Evolutionary conservation across 2,329 filamentous ascomycete species (phyloP).

Genomic region (Ambrosiella cleistominuta): DNA sequence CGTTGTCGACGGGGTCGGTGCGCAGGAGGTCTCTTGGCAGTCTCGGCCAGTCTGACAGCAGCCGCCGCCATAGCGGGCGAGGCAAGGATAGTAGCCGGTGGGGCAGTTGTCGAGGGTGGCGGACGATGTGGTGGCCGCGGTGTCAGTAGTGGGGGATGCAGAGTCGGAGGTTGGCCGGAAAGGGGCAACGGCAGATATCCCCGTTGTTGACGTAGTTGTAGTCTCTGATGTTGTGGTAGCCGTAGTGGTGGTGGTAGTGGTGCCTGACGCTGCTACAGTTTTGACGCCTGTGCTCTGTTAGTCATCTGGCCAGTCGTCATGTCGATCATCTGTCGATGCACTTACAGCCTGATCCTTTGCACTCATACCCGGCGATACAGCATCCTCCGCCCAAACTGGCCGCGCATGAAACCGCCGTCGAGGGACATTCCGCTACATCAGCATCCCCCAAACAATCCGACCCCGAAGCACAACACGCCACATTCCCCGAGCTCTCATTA

Average conservation of each 20-base stretch:
- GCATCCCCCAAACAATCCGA: conserved; percentile 44
- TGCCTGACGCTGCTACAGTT: conserved; percentile 13
- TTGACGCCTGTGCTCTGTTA: conserved; percentile 7
- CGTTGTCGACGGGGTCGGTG: conserved; percentile 39
- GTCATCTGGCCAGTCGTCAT: background rate
- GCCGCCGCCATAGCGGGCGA: conserved; percentile 61
- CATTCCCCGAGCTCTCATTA: conserved; percentile 44
- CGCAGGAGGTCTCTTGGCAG: conserved; percentile 68
- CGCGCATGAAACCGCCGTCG: conserved; percentile 46
- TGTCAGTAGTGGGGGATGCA: conserved; percentile 21
- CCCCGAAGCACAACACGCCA: conserved; percentile 59
- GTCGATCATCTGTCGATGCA: conserved; percentile 15
- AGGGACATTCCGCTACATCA: conserved; percentile 39
- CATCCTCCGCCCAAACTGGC: conserved; percentile 53
- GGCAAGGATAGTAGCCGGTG: conserved; percentile 81
- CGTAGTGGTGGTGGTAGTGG: conserved; percentile 12
- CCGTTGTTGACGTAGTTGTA: conserved; percentile 25
- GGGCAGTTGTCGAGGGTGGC: conserved; percentile 41
- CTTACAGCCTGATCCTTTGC: conserved; percentile 53
- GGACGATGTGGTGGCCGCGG: conserved; percentile 21
- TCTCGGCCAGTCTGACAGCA: conserved; percentile 80
- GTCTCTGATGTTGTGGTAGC: conserved; percentile 24
- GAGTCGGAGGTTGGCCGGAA: conserved; percentile 18
- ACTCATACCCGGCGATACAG: conserved; percentile 55
- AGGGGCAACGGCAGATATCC: conserved; percentile 19